Evolutionary conservation across 768 basidiomycete species (phyloP).

Genomic region (Leucosporidium yakuticum): DNA sequence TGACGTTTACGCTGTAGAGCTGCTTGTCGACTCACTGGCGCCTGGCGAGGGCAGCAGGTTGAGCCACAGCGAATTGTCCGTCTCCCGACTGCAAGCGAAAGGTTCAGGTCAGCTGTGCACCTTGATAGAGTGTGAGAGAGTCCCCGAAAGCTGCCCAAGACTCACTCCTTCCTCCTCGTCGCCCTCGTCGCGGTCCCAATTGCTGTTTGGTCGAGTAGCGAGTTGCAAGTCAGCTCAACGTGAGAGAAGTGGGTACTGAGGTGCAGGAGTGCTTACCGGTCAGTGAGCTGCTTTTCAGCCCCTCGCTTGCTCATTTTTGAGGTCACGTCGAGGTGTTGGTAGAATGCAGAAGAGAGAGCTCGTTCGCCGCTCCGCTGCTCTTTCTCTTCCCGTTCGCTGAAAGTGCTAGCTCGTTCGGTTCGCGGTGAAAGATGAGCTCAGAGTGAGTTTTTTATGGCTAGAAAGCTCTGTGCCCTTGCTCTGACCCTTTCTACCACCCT

Average conservation of each 20-base stretch:
- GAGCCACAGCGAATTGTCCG: conserved; percentile 25
- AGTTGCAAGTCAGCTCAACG: not conserved
- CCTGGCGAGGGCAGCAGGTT: not conserved
- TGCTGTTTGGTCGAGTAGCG: conserved; percentile 8
- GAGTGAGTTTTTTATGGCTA: too few relatives aligned
- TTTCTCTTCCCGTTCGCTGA: too few relatives aligned
- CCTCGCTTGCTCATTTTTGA: conserved; percentile 27
- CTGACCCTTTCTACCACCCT: too few relatives aligned
- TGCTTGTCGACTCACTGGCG: conserved; percentile 15
- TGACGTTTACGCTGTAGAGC: not conserved
- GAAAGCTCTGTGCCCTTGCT: too few relatives aligned
- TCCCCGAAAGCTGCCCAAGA: not conserved
- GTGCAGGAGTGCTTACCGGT: not conserved
- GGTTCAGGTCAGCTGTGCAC: not conserved
- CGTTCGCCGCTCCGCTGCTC: too few relatives aligned
- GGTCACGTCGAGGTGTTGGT: too few relatives aligned
- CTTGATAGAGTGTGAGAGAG: too few relatives aligned
- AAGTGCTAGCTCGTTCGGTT: too few relatives aligned
- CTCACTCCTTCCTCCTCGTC: conserved; percentile 3
- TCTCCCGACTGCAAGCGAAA: not conserved
- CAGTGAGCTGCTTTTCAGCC: conserved; percentile 30
- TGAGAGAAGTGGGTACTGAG: not conserved
- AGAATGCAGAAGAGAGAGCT: too few relatives aligned
- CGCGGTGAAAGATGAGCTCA: too few relatives aligned
- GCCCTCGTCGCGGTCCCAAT: conserved; percentile 27